Evolutionary conservation across 306 rosid genomes (phyloP), one percentile per base, ranked within the genome.

Genomic region (Morella rubra): DNA sequence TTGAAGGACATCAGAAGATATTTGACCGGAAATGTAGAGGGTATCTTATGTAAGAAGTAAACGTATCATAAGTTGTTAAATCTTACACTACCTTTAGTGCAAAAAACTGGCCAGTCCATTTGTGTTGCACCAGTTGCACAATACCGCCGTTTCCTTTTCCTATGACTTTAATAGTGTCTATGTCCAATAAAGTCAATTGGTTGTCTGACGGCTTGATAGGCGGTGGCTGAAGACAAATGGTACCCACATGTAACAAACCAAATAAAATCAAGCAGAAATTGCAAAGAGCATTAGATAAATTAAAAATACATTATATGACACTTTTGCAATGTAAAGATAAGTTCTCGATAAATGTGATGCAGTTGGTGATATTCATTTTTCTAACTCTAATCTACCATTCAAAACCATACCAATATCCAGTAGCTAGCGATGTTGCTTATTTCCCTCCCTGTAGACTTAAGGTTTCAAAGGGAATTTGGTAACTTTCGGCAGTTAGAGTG

Each of bases 61-160:
- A 10, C 32, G 59, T 72, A 69, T 55, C 44, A 24, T 47, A 58
- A 69, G 55, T 49, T 32, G 22, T 67, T 76, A 79, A 46, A 76
- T 55, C 37, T 40, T 37, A 61, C 71, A 72, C 52, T 92, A 95
- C 98, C 98, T 94, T 94, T 59, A 94, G 84, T 44, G 98, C 98
- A 77, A 94, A 94, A 89, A 94, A 94, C 88, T 92, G 98, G 79
- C 76, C 90, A 77, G 98, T 95, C 97, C 97, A 95, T 89, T 95
- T 95, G 88, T 95, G 98, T 71, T 87, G 96, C 76, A 95, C 98
- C 93, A 95, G 75, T 79, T 92, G 98, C 81, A 95, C 98, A 55
- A 85, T 86, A 76, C 97, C 98, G 19, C 98, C 96, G 83, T 80
- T 90, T 79, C 98, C 98, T 80, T 95, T 95, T 54, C 98, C 98